Percentiles rank a stretch among this genome's conserved stretches.
Conservation (phyloP, 1,284 basidiomycete species). For the Caloboletus inedulis region DNA sequence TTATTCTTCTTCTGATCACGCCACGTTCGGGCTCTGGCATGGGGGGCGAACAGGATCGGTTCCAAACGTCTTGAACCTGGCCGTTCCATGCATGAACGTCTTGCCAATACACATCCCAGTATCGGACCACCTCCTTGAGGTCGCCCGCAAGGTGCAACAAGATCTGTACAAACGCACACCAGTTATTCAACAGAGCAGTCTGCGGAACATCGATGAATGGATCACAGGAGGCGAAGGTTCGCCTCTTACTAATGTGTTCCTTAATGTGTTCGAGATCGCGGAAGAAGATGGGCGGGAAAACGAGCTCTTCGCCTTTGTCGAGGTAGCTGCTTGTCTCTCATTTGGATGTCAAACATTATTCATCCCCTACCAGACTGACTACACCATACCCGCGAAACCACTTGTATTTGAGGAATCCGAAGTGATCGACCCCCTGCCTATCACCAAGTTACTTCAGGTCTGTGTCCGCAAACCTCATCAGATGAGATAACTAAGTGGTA, state of each 20-base stretch:
- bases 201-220: constrained; percentile 39
- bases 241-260: constrained; percentile 45
- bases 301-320: constrained; percentile 6
- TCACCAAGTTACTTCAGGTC: constrained; percentile 29
- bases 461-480: neutral
- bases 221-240: constrained; percentile 26
- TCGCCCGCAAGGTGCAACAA: constrained; percentile 36
- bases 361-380: constrained; percentile 31
- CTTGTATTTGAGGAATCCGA: constrained; percentile 9
- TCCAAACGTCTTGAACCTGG: constrained; percentile 38
- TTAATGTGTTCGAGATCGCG: constrained; percentile 43
- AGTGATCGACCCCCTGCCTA: constrained; percentile 20
- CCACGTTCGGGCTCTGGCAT: constrained; percentile 48
- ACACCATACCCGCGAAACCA: constrained; percentile 30
- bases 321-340: constrained; percentile 5
- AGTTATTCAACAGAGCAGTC: constrained; percentile 42
- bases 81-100: constrained; percentile 48
- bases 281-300: constrained; percentile 17
- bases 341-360: neutral
- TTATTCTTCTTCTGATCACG: constrained; percentile 29
- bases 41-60: constrained; percentile 40
- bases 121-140: constrained; percentile 19
- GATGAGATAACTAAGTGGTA: neutral
- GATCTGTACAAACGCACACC: constrained; percentile 40
- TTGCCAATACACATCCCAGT: constrained; percentile 39